Evolutionary conservation across 805 yeast species (phyloP), one percentile per base, ranked within the genome.

Genomic region (Nakazawaea molendinolei): DNA sequence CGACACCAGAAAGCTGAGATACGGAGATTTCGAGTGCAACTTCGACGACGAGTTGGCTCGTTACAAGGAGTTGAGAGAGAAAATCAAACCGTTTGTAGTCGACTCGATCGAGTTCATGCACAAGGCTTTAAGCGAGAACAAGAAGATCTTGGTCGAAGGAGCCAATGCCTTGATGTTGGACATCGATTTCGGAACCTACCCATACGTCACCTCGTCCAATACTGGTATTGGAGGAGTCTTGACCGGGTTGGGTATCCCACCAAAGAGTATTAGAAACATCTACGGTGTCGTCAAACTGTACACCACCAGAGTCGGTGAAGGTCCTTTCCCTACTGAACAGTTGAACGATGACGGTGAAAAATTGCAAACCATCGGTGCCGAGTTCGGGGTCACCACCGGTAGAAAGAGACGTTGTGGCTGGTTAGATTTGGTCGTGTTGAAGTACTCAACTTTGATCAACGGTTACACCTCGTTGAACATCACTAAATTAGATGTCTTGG

Each of bases 321-420:
- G 98, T 46, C 98, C 98, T 22, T 92, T 92, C 83, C 97, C 98
- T 44, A 81, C 97, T 39, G 98, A 92, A 65, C 97, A 89, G 60
- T 73, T 89, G 56, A 87, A 90, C 60, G 78, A 65, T 24, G 76
- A 67, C 32, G 98, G 98, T 54, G 95, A 84, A 52, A 75, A 76
- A 47, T 70, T 92, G 55, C 98, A 92, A 61, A 63, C 70, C 29
- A 85, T 92, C 44, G 98, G 98, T 53, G 95, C 89, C 40, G 98
- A 92, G 65, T 85, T 58, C 53, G 98, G 98, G 63, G 98, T 92
- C 49, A 92, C 98, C 45, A 92, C 98, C 24, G 98, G 98, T 48
- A 81, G 98, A 68, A 87, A 89, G 74, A 84, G 98, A 71, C 80
- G 98, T 66, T 92, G 98, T 62, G 98, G 98, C 40, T 92, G 98